Evolutionary conservation across 257 asterid genomes (phyloP).

Genomic region (Galeopsis tetrahit): DNA sequence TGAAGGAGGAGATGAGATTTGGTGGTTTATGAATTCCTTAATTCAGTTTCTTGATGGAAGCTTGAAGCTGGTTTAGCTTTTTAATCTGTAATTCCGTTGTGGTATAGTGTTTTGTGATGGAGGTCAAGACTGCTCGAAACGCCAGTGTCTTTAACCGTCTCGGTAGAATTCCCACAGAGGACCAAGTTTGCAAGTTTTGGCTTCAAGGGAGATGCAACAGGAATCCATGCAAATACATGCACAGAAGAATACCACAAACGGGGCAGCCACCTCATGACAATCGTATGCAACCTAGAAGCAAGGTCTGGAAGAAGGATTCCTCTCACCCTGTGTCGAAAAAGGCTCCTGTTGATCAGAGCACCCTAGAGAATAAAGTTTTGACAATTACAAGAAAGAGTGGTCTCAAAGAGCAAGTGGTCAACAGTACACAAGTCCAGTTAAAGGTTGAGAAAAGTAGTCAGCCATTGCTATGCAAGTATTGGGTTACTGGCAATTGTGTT

Average conservation of each 20-base stretch:
- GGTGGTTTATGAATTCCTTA: neutral
- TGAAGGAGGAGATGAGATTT: neutral
- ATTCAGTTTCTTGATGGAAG: constrained; percentile 20
- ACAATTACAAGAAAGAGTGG: neutral
- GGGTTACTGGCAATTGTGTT: constrained; percentile 52
- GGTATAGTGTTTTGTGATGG: constrained; percentile 40
- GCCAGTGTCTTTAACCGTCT: constrained; percentile 28
- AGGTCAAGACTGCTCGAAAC: constrained; percentile 29
- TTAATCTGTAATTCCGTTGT: constrained; percentile 28
- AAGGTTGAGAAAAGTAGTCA: constrained; percentile 16
- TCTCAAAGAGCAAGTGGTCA: neutral
- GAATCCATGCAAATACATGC: constrained; percentile 57
- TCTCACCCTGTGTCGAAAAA: constrained; percentile 11
- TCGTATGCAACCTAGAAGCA: constrained; percentile 20
- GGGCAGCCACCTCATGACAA: constrained; percentile 8
- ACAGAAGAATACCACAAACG: constrained; percentile 33
- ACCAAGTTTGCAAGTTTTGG: constrained; percentile 56
- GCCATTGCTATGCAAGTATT: constrained; percentile 45
- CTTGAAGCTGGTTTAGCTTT: constrained; percentile 25
- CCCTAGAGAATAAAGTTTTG: neutral
- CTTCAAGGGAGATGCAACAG: constrained; percentile 58
- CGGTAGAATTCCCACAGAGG: constrained; percentile 30
- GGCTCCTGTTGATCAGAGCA: constrained; percentile 3
- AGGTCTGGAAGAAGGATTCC: constrained; percentile 36
- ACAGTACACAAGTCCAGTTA: neutral